Conservation (phyloP, 148 eudicot genomes). For the Diospyros kaki region DNA sequence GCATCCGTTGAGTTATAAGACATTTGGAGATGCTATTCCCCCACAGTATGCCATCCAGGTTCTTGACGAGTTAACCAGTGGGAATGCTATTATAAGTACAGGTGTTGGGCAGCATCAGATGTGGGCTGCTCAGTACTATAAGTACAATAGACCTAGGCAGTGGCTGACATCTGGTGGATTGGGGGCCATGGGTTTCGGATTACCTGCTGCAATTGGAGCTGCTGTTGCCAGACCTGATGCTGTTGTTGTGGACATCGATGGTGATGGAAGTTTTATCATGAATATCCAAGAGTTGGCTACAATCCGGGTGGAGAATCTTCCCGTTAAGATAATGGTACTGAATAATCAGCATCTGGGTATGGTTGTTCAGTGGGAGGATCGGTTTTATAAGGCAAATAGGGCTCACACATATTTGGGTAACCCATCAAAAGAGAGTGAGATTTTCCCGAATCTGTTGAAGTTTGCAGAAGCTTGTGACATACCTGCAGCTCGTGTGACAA, state of each 20-base stretch:
- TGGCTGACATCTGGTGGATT: slow-evolving; percentile 58
- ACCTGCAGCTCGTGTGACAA: slow-evolving; percentile 48
- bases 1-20: slow-evolving; percentile 38
- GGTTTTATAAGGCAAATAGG: slow-evolving; percentile 49
- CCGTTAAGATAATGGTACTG: slow-evolving; percentile 55
- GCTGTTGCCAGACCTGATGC: slow-evolving; percentile 49
- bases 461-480: slow-evolving; percentile 54
- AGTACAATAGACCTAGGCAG: slow-evolving; percentile 44
- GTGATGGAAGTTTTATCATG: slow-evolving; percentile 62
- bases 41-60: slow-evolving; percentile 60
- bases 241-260: slow-evolving; percentile 57
- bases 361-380: slow-evolving; percentile 64
- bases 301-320: slow-evolving; percentile 49
- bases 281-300: slow-evolving; percentile 64
- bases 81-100: slow-evolving; percentile 47
- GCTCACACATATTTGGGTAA: slow-evolving; percentile 54
- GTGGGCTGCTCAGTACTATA: slow-evolving; percentile 66
- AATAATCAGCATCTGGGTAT: slow-evolving; percentile 65
- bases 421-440: slow-evolving; percentile 29
- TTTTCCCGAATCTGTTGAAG: slow-evolving; percentile 52
- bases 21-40: slow-evolving; percentile 55
- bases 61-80: slow-evolving; percentile 49
- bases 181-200: slow-evolving; percentile 66
- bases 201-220: slow-evolving; percentile 63
- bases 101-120: slow-evolving; percentile 74